Evolutionary conservation across 2,329 filamentous ascomycete species (phyloP).

Genomic region (Monilinia fructicola): DNA sequence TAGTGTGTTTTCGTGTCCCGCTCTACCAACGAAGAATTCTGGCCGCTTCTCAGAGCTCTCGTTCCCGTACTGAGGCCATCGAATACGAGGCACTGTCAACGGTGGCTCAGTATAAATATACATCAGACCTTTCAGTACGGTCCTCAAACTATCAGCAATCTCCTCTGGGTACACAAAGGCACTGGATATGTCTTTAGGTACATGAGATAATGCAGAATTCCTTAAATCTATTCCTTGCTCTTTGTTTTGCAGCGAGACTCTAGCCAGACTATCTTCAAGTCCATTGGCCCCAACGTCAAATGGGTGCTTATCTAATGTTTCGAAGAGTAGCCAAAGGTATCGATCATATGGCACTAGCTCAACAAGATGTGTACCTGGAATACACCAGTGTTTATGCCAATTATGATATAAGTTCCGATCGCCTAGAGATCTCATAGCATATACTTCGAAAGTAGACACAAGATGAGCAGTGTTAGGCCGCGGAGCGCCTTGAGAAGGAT

Average conservation of each 20-base stretch:
- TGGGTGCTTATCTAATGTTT: slow-evolving; percentile 11
- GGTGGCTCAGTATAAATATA: slow-evolving; percentile 10
- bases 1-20: background rate
- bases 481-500: slow-evolving; percentile 4
- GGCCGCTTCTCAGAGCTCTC: background rate
- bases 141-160: background rate
- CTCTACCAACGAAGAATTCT: background rate
- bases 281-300: background rate
- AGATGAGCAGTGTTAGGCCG: slow-evolving; percentile 2
- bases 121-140: slow-evolving; percentile 5
- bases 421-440: background rate
- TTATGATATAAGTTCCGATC: background rate
- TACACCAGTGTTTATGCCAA: background rate
- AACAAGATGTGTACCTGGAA: background rate
- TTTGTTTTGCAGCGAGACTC: background rate
- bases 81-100: background rate
- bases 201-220: too few species aligned
- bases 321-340: slow-evolving; percentile 15
- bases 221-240: background rate
- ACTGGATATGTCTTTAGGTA: background rate
- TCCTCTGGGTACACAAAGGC: slow-evolving; percentile 1
- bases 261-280: background rate
- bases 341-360: slow-evolving; percentile 16
- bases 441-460: background rate
- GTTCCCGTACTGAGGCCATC: background rate